Conservation (phyloP, 305 asterid genomes). For the Nicotiana rustica region DNA sequence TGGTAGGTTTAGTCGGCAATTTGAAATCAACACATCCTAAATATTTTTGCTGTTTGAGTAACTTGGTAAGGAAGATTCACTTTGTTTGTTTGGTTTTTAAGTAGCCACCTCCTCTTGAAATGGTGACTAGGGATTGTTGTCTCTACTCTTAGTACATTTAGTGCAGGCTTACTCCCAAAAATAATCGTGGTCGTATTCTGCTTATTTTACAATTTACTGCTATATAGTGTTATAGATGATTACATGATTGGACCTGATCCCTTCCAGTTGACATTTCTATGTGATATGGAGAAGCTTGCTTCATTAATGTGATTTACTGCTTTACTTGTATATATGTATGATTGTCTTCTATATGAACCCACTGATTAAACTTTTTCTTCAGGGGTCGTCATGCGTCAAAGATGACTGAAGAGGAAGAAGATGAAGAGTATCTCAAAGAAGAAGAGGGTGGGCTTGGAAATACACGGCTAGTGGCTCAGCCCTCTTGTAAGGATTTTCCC, state of each 20-base stretch:
- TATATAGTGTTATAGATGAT: not conserved
- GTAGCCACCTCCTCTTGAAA: constrained; percentile 10
- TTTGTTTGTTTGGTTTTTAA: constrained; percentile 19
- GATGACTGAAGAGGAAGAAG: constrained; percentile 98
- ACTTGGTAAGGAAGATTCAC: not conserved
- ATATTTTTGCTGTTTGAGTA: constrained; percentile 1
- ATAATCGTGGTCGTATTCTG: not conserved
- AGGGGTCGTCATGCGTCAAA: constrained; percentile 99
- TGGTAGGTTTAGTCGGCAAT: not conserved
- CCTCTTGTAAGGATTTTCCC: constrained; percentile 71
- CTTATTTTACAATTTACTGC: constrained; percentile 6
- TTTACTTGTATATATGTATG: not conserved
- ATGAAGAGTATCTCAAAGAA: constrained; percentile 93
- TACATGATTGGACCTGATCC: not conserved
- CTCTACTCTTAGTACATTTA: not conserved
- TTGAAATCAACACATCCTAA: not conserved
- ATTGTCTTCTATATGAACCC: not conserved
- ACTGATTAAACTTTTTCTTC: constrained; percentile 39
- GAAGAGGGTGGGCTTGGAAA: constrained; percentile 80
- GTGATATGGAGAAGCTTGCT: constrained; percentile 23
- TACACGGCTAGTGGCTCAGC: constrained; percentile 90
- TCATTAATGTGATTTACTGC: constrained; percentile 6
- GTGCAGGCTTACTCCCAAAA: constrained; percentile 30
- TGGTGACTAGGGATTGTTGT: constrained; percentile 10
- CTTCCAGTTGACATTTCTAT: constrained; percentile 1